Evolutionary conservation across 768 basidiomycete genomes (phyloP), one percentile per base, ranked within the genome.

Genomic region (Kwoniella heveanensis): DNA sequence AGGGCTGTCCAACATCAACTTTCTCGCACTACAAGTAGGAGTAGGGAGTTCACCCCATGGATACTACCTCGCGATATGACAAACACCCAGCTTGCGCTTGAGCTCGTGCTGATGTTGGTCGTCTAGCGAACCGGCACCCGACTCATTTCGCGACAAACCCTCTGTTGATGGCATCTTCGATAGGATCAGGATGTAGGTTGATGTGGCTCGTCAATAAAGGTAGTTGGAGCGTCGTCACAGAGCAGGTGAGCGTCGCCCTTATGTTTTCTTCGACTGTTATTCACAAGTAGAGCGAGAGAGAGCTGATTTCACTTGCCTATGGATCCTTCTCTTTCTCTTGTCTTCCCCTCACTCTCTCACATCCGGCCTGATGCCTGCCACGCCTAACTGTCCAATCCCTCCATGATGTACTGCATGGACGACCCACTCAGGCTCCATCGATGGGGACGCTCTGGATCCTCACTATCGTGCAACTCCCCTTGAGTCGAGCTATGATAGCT

Each of bases 191-290:
- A 10, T 65, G 54, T 19, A 60, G 78, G 21, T 62, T 79, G 21
- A 74, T 79, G 12, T 79, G 77, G 77, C 54, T 79, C 4, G 70
- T 79, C 21, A 79, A 79, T 62, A 73, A 74, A 54, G 75, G 76
- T 10, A 64, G 65, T 39, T 79, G 71, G 71, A 44, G 61, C 17
- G 25, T 73, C 13, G 69, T 70, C 4, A 79, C 76, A 26, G 67
- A 64, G 27, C 75, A 79, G 62, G 78, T 77, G 39, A 51, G 71
- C 65, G 21, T 12, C 30, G 49, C 24, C 10, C 17, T 17, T 46
- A 19, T 6, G 12, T 21, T 10, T 44, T 27, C 17, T 51, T 27
- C 60, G 32, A n/a, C n/a, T n/a, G n/a, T n/a, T n/a, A n/a, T n/a
- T n/a, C n/a, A n/a, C n/a, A n/a, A n/a, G n/a, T n/a, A n/a, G n/a